Base-by-base conservation (phyloP, 495 filamentous ascomycete species). In the Platismatia glauca region DNA sequence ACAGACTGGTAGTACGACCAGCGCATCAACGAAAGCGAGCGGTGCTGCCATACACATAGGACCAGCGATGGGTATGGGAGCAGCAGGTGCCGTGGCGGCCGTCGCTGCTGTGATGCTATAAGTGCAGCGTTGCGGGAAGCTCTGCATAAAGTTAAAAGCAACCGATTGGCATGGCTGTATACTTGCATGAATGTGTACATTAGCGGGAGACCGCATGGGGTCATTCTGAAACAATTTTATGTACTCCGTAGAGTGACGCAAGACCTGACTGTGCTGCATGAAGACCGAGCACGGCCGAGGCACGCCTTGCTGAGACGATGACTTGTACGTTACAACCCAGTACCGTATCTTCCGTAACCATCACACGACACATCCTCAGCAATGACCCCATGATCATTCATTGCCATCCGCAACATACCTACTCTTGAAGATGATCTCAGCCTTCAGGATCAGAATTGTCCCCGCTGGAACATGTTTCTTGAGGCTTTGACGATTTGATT, bases 1-100 rank as follows among this genome's bases (percentile, higher is more conserved):
- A 46, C 38, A 20, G n/a, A 53, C 29, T 8, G 50, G 50, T 33
- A 53, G 50, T 29, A 53, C 50, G 29, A 53, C 50, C 50, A 33
- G 50, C 50, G 13, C 50, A 0, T 53, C 50, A 2, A 53, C 27
- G 15, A 13, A 53, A 53, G 50, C 50, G 50, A 53, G 27, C 29
- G 50, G 50, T 34, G 50, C 50, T 33, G 50, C 50, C n/a, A 12
- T 53, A 9, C 50, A 53, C 16, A 53, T 31, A 29, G 50, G 13
- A 53, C 50, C 50, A 53, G 50, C 50, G 29, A 53, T 53, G 50
- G 50, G 50, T n/a, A 53, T 53, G 27, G 50, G 50, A 53, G 50
- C 50, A 53, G 50, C 50, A 20, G 50, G 50, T 33, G 50, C 50
- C 11, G 20, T 53, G 50, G 50, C 29, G 3, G 50, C 50, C 29